Conservation (phyloP, 345 rosid species). For the Hibiscus trionum region DNA sequence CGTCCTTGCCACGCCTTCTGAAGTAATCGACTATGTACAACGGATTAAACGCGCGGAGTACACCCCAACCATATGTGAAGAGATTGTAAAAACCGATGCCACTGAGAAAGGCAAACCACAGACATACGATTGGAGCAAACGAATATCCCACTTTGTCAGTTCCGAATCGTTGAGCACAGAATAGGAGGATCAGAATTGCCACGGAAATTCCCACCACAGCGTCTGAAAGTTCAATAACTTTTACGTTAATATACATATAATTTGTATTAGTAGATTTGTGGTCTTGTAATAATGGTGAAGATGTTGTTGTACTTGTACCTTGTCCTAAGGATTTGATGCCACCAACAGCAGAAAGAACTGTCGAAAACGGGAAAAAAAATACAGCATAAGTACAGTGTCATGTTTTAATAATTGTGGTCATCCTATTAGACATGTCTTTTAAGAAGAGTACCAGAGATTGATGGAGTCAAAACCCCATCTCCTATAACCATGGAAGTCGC, state of each 20-base stretch:
- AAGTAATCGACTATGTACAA: slow-evolving; percentile 48
- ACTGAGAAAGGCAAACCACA: slow-evolving; percentile 49
- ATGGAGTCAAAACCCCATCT: slow-evolving; percentile 76
- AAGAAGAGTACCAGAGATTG: slow-evolving; percentile 47
- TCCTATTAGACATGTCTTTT: too few species aligned
- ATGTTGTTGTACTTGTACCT: slow-evolving; percentile 25
- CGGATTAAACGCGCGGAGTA: slow-evolving; percentile 64
- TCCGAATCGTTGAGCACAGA: slow-evolving; percentile 51
- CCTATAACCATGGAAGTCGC: slow-evolving; percentile 85
- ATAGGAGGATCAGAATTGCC: slow-evolving; percentile 43
- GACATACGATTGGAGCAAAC: slow-evolving; percentile 53
- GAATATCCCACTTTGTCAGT: slow-evolving; percentile 64
- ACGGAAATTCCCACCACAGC: slow-evolving; percentile 58
- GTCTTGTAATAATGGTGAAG: too few species aligned
- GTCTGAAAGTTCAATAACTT: slow-evolving; percentile 28
- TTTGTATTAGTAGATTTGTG: background rate
- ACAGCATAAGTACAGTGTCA: too few species aligned
- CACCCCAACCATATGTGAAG: slow-evolving; percentile 42
- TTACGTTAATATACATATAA: too few species aligned
- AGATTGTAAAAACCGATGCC: slow-evolving; percentile 66
- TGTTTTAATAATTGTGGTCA: too few species aligned
- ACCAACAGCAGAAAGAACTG: slow-evolving; percentile 75
- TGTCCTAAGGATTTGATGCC: slow-evolving; percentile 57
- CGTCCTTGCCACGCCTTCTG: slow-evolving; percentile 34
- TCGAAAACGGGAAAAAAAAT: background rate